Conservation (phyloP, 2,329 filamentous ascomycete genomes). For the Sporothrix protearum region DNA sequence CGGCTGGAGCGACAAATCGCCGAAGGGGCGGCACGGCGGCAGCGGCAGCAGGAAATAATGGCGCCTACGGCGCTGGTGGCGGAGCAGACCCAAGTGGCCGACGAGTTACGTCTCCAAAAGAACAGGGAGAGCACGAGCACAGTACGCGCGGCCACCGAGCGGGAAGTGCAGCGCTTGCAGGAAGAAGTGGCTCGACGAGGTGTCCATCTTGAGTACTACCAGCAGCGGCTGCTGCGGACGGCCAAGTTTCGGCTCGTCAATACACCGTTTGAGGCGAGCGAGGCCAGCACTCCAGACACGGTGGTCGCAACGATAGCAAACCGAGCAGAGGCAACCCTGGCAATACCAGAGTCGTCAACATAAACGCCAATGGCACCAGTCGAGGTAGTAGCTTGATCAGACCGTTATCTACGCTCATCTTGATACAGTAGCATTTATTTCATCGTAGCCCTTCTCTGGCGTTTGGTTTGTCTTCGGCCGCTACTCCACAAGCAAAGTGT, state of each 20-base stretch:
- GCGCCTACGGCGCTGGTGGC: neutral
- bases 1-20: neutral
- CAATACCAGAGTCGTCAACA: neutral
- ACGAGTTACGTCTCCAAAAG: neutral
- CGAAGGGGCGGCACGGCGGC: neutral
- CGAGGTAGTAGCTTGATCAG: neutral
- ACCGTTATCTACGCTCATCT: neutral
- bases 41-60: neutral
- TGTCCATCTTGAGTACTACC: slow-evolving; percentile 15
- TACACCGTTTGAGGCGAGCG: neutral
- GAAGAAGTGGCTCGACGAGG: neutral
- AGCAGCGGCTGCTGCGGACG: slow-evolving; percentile 15
- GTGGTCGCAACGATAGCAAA: neutral
- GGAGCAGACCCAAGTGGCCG: neutral
- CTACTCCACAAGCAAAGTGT: neutral
- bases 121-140: neutral
- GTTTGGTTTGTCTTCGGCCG: neutral
- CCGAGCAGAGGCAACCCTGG: too few species aligned
- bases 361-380: neutral
- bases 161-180: neutral
- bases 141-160: neutral
- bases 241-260: slow-evolving; percentile 12
- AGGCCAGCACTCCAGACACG: neutral
- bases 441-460: neutral
- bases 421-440: neutral